Base-by-base conservation (phyloP, 164 flowering plant species). In the Annona cherimola region DNA sequence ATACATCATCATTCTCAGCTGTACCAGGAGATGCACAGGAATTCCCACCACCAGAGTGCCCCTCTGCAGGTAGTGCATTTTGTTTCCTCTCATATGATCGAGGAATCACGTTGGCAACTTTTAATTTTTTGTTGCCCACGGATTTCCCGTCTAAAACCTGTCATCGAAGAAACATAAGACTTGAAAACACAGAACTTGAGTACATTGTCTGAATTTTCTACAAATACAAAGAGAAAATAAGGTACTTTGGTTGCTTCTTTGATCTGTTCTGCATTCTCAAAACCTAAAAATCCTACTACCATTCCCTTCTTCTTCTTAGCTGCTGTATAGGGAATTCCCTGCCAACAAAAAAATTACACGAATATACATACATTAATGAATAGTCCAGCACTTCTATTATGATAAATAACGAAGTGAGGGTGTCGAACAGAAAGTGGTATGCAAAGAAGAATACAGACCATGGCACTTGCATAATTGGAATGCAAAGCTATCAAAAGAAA, bases 221-320 rank as follows among this genome's bases (percentile, higher is more conserved):
- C 19, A 42, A 66, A 20, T 45, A 60, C 45, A n/a, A 1, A 16
- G 18, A 45, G 61, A 43, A 42, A 4, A 46, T 26, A 14, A 12
- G 3, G 20, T 83, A 95, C 98, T 97, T 93, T 82, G n/a, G 76
- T 55, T 20, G 94, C 93, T 69, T 61, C 77, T 75, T 82, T 70
- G 71, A 83, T 71, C 70, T 89, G 89, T 62, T 83, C 97, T 5
- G 61, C 61, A 76, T 73, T 80, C 73, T 86, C 97, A 83, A 93
- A 95, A 72, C 77, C 83, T 69, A 88, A 85, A 82, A 95, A 93
- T 70, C 98, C 98, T 8, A 90, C 90, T 63, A 77, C 71, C 98
- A 93, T 93, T 42, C 94, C 93, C 81, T 85, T 88, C 87, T 83
- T 93, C 74, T 93, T 95, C 88, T 90, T 95, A 8, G 92, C 94